Percentiles rank a stretch among this genome's conserved stretches.
Conservation (phyloP, 805 yeast species). For the Lipomyces spencermartinsiae region DNA sequence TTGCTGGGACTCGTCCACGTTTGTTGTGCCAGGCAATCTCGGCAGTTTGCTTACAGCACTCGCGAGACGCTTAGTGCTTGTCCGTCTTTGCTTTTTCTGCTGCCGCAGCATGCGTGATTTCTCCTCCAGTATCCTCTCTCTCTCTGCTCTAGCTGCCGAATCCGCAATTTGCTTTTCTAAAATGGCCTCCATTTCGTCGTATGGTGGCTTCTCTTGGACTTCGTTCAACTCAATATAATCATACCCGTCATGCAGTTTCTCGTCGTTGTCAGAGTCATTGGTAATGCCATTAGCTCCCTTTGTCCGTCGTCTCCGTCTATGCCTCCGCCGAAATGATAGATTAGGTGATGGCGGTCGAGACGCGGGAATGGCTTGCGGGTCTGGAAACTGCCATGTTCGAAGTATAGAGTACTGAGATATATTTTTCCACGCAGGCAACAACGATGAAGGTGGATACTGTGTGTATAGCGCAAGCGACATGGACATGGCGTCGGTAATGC, state of each 20-base stretch:
- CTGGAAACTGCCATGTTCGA: slow-evolving; percentile 34
- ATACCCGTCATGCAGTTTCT: slow-evolving; percentile 20
- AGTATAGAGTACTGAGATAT: slow-evolving; percentile 48
- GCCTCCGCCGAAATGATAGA: neutral
- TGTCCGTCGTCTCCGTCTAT: neutral
- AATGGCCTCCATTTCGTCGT: slow-evolving; percentile 17
- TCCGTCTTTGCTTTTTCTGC: slow-evolving; percentile 8
- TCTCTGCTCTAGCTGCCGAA: slow-evolving; percentile 16
- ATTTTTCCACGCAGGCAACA: slow-evolving; percentile 38
- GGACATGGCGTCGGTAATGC: slow-evolving; percentile 37
- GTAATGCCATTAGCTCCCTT: neutral
- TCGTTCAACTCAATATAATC: slow-evolving; percentile 33
- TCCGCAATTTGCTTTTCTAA: slow-evolving; percentile 23
- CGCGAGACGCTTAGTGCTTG: slow-evolving; percentile 7
- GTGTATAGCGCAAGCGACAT: slow-evolving; percentile 36
- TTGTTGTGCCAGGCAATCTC: neutral
- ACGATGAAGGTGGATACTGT: slow-evolving; percentile 37
- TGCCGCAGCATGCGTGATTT: slow-evolving; percentile 4
- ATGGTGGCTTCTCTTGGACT: slow-evolving; percentile 18
- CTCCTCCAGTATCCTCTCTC: slow-evolving; percentile 14
- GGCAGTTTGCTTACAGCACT: neutral
- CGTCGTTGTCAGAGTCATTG: neutral
- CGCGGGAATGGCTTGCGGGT: neutral
- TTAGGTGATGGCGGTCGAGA: neutral
- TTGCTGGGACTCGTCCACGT: neutral